These are phyloP conservation scores for Cutaneotrichosporon dermatis DNA, from an alignment of 1,284 basidiomycete species.

Conservation along the genomic window DNA sequence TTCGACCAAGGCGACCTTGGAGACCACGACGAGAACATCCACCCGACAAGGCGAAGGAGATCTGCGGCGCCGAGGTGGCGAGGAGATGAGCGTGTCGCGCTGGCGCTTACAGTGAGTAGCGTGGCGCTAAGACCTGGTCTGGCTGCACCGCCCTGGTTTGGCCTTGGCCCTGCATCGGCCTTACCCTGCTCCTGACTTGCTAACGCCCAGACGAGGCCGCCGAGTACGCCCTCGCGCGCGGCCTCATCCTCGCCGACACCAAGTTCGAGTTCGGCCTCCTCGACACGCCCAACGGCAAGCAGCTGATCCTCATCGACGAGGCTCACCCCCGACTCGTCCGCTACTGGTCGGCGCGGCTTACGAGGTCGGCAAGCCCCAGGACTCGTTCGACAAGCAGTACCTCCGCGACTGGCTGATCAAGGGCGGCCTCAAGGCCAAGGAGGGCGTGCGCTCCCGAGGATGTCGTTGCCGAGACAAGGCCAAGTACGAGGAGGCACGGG, in stretches of 20 bases:
- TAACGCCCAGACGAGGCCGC: constrained; percentile 58
- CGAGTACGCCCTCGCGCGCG: constrained; percentile 67
- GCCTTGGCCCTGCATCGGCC: constrained; percentile 54
- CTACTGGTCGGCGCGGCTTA: constrained; percentile 86
- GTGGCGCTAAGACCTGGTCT: too few species aligned
- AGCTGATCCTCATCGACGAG: constrained; percentile 89
- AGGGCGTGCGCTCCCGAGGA: constrained; percentile 69
- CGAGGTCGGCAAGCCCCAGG: constrained; percentile 68
- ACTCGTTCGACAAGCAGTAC: constrained; percentile 96
- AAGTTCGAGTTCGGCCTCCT: constrained; percentile 84
- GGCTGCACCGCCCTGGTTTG: constrained; percentile 76
- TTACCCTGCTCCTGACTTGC: background rate
- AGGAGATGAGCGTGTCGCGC: constrained; percentile 45
- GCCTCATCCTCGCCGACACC: constrained; percentile 94
- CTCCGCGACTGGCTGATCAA: constrained; percentile 80
- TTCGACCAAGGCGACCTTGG: constrained; percentile 93
- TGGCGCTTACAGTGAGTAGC: constrained; percentile 46
- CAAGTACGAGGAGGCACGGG: constrained; percentile 73
- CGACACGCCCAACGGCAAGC: constrained; percentile 45
- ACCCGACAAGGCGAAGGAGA: constrained; percentile 63
- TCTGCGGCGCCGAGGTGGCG: constrained; percentile 47
- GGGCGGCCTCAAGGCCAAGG: constrained; percentile 68
- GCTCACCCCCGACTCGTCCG: constrained; percentile 97
- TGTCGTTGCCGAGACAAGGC: constrained; percentile 72
- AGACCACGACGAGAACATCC: constrained; percentile 95